Evolutionary conservation across 257 asterid species (phyloP), one percentile per base, ranked within the genome.

Genomic region (Apocynum venetum): DNA sequence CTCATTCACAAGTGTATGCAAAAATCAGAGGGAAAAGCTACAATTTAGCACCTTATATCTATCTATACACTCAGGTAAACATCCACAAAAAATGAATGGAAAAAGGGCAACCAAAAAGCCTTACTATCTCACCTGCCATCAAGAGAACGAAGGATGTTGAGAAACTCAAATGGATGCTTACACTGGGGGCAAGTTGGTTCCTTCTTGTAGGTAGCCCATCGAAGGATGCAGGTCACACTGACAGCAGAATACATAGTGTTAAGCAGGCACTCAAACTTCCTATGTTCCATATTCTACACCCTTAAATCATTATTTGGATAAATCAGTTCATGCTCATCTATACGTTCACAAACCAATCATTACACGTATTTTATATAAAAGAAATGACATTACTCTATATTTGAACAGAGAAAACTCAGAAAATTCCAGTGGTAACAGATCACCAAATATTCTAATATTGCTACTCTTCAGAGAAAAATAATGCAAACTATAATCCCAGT

Each of bases 161-260:
- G 98, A 84, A 86, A 90, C 84, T 89, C 85, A 74, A 95, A 95
- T 51, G 92, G 96, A 72, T 82, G 79, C 79, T 93, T 95, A 80
- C 98, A 95, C 84, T 93, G 97, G 35, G 98, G 98, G 79, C 98
- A 93, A 15, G 91, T 88, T 17, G 94, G 89, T 70, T 93, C 90
- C 63, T 84, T 88, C 80, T 95, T 93, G 94, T 85, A 89, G 12
- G 98, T 82, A 66, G 97, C 97, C 98, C 98, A 95, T 11, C 91
- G 89, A 78, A 95, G 87, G 82, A 93, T 95, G 87, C 98, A 95
- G 38, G 82, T 90, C 86, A 93, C 96, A 48, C 97, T 95, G 89
- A 73, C 57, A 78, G 61, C 73, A 53, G 56, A 80, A 52, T 25
- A 60, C 10, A 64, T 31, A 70, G 59, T 76, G 14, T 47, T 56